Conservation (phyloP, 2,329 filamentous ascomycete genomes). For the Cordyceps tenuipes region DNA sequence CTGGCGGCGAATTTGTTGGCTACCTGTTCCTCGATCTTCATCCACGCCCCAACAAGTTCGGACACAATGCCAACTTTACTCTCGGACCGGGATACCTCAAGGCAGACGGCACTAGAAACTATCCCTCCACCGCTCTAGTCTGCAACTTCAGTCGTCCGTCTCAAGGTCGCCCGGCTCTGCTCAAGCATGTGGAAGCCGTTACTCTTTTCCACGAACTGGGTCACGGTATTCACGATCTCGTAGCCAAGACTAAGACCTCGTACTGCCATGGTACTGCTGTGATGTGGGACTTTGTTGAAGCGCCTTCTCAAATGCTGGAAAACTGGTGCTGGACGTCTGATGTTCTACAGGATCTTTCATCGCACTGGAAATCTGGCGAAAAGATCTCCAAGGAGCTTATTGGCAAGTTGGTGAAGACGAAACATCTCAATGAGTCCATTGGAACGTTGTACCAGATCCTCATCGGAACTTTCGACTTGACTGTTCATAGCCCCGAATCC, state of each 20-base stretch:
- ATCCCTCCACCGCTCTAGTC: slow-evolving; percentile 70
- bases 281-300: slow-evolving; percentile 62
- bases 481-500: slow-evolving; percentile 61
- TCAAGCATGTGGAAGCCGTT: slow-evolving; percentile 77
- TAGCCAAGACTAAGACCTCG: slow-evolving; percentile 53
- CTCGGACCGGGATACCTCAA: slow-evolving; percentile 63
- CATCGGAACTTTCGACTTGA: slow-evolving; percentile 80
- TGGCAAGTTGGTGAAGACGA: slow-evolving; percentile 64
- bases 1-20: slow-evolving; percentile 65
- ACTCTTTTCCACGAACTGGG: slow-evolving; percentile 74
- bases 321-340: slow-evolving; percentile 67
- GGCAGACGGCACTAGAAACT: slow-evolving; percentile 60
- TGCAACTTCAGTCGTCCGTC: slow-evolving; percentile 83
- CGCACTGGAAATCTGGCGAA: slow-evolving; percentile 63
- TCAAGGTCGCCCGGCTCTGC: slow-evolving; percentile 63
- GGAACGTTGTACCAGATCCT: slow-evolving; percentile 73
- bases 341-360: slow-evolving; percentile 58
- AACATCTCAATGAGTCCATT: slow-evolving; percentile 72
- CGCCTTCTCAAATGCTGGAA: slow-evolving; percentile 65
- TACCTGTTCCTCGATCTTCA: slow-evolving; percentile 79
- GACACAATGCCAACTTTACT: slow-evolving; percentile 79
- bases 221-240: slow-evolving; percentile 62
- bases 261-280: slow-evolving; percentile 61
- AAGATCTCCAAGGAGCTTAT: slow-evolving; percentile 68
- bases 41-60: slow-evolving; percentile 74